Evolutionary conservation across 345 rosid species (phyloP), one percentile per base, ranked within the genome.

Genomic region (Corchorus capsularis): DNA sequence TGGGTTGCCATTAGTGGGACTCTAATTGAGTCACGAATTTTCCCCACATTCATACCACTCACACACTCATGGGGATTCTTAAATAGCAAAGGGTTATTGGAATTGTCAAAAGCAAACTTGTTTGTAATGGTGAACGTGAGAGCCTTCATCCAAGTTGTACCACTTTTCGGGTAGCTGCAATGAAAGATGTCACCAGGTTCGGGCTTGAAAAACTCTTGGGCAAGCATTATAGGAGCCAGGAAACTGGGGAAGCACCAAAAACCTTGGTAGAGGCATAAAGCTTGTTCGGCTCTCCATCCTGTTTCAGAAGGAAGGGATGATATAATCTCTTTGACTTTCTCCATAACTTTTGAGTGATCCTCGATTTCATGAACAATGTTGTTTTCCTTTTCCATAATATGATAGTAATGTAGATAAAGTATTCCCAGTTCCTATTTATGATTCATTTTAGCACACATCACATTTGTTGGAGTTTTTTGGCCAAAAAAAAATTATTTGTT

Each of bases 91-190:
- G 50, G 50, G 49, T 47, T 64, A 0, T 15, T 41, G 7, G 49
- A 17, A 9, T 47, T 17, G 15, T 41, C 32, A 5, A 39, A 39
- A 39, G 5, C 41, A 39, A 2, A 5, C 41, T 5, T 2, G 41
- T 39, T 43, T 4, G 7, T 9, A 2, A 52, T 22, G 56, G 72
- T 39, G 5, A 45, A 68, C 6, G 56, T 47, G n/a, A 68, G 72
- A 19, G 56, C 72, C 72, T 68, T 68, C 37, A 68, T 47, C 56
- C 72, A 41, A 43, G 69, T 68, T 10, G 56, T 47, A 37, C 41
- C 56, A 27, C 56, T 20, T 68, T 68, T 68, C 0, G 55, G 56
- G 39, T 17, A 39, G 41, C 72, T 68, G 39, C 56, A 68, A 3
- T 13, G n/a, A 1, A 20, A 68, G 56, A 22, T 68, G 32, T 67